Evolutionary conservation across 2,329 filamentous ascomycete genomes (phyloP).

Genomic region (Fonsecaea pedrosoi): DNA sequence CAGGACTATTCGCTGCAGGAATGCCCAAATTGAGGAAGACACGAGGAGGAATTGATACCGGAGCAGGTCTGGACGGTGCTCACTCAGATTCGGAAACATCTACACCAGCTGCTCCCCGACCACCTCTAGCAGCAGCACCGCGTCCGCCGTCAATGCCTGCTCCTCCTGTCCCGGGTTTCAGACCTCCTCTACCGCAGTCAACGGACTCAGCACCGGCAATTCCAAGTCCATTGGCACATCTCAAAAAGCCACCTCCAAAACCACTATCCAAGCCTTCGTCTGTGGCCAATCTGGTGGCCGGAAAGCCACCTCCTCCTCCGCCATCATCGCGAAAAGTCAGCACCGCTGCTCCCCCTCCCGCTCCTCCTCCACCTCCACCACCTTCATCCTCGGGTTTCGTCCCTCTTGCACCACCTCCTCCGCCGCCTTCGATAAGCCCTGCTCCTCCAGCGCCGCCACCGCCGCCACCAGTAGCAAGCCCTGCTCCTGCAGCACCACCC

Average conservation of each 20-base stretch:
- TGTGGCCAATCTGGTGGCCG: slow-evolving; percentile 62
- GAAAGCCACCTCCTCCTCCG: slow-evolving; percentile 63
- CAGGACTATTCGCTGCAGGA: slow-evolving; percentile 86
- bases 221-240: slow-evolving; percentile 61
- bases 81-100: slow-evolving; percentile 81
- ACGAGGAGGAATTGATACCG: slow-evolving; percentile 79
- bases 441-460: slow-evolving; percentile 53
- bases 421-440: slow-evolving; percentile 51
- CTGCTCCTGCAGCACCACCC: slow-evolving; percentile 48
- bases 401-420: slow-evolving; percentile 52
- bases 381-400: slow-evolving; percentile 52
- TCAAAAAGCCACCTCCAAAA: slow-evolving; percentile 64
- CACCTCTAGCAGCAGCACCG: slow-evolving; percentile 59
- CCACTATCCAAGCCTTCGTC: slow-evolving; percentile 65
- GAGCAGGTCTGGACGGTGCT: slow-evolving; percentile 72
- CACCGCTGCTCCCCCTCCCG: slow-evolving; percentile 54
- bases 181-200: slow-evolving; percentile 56
- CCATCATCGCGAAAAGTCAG: slow-evolving; percentile 60
- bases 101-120: slow-evolving; percentile 59
- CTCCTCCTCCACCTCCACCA: slow-evolving; percentile 53
- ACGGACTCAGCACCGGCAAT: slow-evolving; percentile 56
- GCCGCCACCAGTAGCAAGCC: slow-evolving; percentile 54
- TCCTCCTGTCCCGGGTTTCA: slow-evolving; percentile 63
- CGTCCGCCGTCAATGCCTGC: slow-evolving; percentile 53
- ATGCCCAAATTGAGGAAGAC: slow-evolving; percentile 96